phyloP scores from a whole-genome alignment of 2,329 filamentous ascomycete species.

The Talaromyces sp. region DNA sequence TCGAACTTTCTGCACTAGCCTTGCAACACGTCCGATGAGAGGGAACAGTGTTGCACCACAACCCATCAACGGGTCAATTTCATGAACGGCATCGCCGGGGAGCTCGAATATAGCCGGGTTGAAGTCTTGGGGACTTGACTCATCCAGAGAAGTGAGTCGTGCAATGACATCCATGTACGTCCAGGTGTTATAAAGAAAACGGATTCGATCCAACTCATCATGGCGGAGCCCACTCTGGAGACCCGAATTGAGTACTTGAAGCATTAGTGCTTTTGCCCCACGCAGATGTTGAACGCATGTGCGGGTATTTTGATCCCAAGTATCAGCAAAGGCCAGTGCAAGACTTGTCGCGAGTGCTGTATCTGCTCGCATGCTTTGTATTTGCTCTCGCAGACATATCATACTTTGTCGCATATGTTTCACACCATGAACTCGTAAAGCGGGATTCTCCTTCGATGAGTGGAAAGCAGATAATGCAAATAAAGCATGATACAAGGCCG shows the following conservation, averaged over 20 bases:
- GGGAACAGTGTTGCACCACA: slow-evolving; percentile 70
- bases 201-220: slow-evolving; percentile 57
- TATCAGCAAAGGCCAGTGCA: slow-evolving; percentile 69
- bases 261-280: slow-evolving; percentile 66
- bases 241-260: slow-evolving; percentile 57
- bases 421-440: slow-evolving; percentile 64
- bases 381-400: slow-evolving; percentile 58
- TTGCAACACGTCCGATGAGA: slow-evolving; percentile 67
- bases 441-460: slow-evolving; percentile 59
- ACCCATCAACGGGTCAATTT: slow-evolving; percentile 72
- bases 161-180: slow-evolving; percentile 75
- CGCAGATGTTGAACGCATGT: slow-evolving; percentile 71
- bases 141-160: slow-evolving; percentile 64
- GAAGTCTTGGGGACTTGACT: slow-evolving; percentile 56
- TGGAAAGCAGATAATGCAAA: slow-evolving; percentile 72
- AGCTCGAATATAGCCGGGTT: slow-evolving; percentile 42
- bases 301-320: slow-evolving; percentile 70
- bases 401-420: slow-evolving; percentile 70
- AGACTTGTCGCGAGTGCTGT: slow-evolving; percentile 71
- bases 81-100: slow-evolving; percentile 51
- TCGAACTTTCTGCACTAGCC: slow-evolving; percentile 65
- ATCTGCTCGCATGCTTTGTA: slow-evolving; percentile 66
- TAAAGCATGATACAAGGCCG: slow-evolving; percentile 69
- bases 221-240: slow-evolving; percentile 41
- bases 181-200: slow-evolving; percentile 72